Evolutionary conservation across 768 basidiomycete species (phyloP).

Genomic region (Rhodotorula taiwanensis): DNA sequence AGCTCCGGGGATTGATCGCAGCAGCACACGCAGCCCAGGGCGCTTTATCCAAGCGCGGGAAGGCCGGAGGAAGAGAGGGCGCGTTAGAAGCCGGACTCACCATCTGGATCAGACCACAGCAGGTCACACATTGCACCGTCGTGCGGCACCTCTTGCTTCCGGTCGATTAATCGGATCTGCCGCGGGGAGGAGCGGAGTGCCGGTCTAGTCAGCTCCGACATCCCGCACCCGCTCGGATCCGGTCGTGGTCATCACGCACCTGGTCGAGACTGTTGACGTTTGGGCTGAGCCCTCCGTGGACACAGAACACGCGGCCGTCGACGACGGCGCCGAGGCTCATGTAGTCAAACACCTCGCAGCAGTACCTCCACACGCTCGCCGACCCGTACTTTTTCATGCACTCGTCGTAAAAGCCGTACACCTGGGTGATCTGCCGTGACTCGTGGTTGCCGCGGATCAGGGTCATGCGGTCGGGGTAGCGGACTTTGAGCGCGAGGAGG

Average conservation of each 20-base stretch:
- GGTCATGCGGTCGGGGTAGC: conserved; percentile 94
- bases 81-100: conserved; percentile 48
- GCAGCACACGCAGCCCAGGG: too few relatives aligned
- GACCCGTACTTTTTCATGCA: conserved; percentile 93
- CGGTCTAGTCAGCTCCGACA: not conserved
- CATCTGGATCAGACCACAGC: conserved; percentile 98
- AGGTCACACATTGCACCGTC: conserved; percentile 98
- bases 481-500: conserved; percentile 85
- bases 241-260: conserved; percentile 51
- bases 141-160: conserved; percentile 96
- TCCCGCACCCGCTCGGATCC: too few relatives aligned
- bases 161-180: conserved; percentile 83
- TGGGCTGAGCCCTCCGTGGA: conserved; percentile 92
- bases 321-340: conserved; percentile 88
- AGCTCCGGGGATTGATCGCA: too few relatives aligned
- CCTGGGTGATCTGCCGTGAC: conserved; percentile 89
- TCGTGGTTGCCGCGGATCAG: conserved; percentile 98
- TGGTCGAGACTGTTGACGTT: conserved; percentile 79
- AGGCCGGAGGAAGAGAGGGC: not conserved
- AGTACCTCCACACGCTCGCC: conserved; percentile 94
- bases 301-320: conserved; percentile 95
- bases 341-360: conserved; percentile 97
- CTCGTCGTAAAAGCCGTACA: conserved; percentile 61
- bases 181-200: not conserved
- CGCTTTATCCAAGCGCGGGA: too few relatives aligned